phyloP scores from a whole-genome alignment of 306 rosid genomes.

The Cucumis hystrix region DNA sequence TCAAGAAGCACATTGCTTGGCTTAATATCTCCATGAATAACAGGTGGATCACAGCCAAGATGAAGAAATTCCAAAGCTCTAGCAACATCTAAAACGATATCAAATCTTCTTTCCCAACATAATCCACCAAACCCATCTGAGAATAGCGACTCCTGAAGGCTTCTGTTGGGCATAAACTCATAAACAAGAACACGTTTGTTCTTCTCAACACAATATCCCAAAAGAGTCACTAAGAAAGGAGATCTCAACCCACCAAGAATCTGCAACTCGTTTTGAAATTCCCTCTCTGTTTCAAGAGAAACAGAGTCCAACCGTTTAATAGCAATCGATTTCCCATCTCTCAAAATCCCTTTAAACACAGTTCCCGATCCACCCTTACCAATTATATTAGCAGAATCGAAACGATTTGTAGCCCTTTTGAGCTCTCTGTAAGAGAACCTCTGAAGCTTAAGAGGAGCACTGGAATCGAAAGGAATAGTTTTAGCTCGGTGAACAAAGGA shows the following conservation, averaged over 20 bases:
- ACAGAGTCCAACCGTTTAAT: slow-evolving; percentile 56
- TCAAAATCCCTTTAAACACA: slow-evolving; percentile 66
- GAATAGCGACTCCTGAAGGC: slow-evolving; percentile 83
- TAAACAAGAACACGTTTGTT: slow-evolving; percentile 59
- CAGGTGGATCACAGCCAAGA: slow-evolving; percentile 87
- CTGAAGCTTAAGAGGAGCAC: slow-evolving; percentile 72
- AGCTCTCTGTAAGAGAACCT: slow-evolving; percentile 75
- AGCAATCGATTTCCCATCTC: slow-evolving; percentile 64
- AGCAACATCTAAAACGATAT: slow-evolving; percentile 56
- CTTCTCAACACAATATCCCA: slow-evolving; percentile 81
- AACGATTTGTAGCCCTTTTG: slow-evolving; percentile 53
- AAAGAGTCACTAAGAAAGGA: slow-evolving; percentile 66
- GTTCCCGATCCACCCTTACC: slow-evolving; percentile 98
- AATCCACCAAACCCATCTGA: slow-evolving; percentile 44
- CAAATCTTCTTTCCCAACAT: slow-evolving; percentile 82
- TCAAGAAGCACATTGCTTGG: slow-evolving; percentile 90
- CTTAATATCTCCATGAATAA: slow-evolving; percentile 85
- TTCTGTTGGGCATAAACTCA: slow-evolving; percentile 79
- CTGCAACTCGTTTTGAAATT: slow-evolving; percentile 91
- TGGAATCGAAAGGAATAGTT: slow-evolving; percentile 72
- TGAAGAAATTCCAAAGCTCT: slow-evolving; percentile 84
- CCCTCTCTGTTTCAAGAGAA: slow-evolving; percentile 64
- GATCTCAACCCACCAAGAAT: slow-evolving; percentile 87
- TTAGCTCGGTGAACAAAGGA: slow-evolving; percentile 53
- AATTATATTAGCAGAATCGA: slow-evolving; percentile 52